A percentile compares a stretch with the other conserved stretches of the same genome.
phyloP scores from a whole-genome alignment of 257 asterid genomes.

The Primulina tabacum region DNA sequence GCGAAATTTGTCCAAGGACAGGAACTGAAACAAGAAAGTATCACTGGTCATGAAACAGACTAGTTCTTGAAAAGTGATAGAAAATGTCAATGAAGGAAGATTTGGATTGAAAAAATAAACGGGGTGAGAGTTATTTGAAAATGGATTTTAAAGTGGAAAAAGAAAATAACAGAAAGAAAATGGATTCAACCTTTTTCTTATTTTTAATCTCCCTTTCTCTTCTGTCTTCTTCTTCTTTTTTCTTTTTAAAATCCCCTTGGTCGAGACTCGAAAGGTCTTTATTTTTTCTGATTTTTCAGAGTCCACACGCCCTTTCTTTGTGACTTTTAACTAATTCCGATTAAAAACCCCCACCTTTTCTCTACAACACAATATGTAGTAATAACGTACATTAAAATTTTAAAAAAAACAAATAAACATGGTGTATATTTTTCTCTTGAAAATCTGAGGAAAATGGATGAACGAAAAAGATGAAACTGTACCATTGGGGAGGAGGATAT shows the following conservation, averaged over 20 bases:
- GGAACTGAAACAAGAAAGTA: slow-evolving; percentile 14
- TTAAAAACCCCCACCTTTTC: background rate
- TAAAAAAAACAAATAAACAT: background rate
- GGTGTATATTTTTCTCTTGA: background rate
- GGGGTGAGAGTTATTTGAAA: slow-evolving; percentile 16
- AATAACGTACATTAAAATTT: background rate
- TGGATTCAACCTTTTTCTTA: background rate
- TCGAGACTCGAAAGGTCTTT: background rate
- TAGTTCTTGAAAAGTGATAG: slow-evolving; percentile 22
- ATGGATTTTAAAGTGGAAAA: background rate
- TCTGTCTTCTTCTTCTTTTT: background rate
- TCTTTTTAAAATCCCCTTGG: no score
- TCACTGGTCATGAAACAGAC: background rate
- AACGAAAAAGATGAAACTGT: slow-evolving; percentile 12
- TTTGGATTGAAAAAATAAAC: slow-evolving; percentile 23
- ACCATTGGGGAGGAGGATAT: slow-evolving; percentile 20
- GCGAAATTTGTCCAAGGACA: slow-evolving; percentile 20
- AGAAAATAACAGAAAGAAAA: background rate
- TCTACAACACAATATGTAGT: background rate
- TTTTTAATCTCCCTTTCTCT: background rate
- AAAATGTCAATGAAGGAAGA: slow-evolving; percentile 13
- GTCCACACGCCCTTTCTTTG: slow-evolving; percentile 7
- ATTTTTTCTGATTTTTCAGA: background rate
- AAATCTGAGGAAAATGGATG: background rate
- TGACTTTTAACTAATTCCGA: slow-evolving; percentile 16